Evolutionary conservation across 108 stramenopile genomes (phyloP), one percentile per base, ranked within the genome.

Genomic region (Hondaea fermentalgiana): DNA sequence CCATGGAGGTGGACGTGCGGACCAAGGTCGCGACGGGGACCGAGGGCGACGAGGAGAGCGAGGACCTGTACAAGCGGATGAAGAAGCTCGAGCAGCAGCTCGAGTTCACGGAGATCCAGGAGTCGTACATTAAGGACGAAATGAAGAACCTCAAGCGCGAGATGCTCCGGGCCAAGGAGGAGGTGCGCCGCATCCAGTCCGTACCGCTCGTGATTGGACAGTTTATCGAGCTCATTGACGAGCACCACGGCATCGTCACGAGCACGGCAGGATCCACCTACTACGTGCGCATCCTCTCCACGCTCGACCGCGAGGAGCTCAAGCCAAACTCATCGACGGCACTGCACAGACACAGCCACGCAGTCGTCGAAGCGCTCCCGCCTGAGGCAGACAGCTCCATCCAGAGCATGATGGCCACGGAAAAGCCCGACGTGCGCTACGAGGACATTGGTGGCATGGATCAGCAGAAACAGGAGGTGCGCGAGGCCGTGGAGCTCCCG

Each of bases 161-260:
- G 90, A 94, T 99, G 51, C 95, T 99, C 58, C 97, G 98, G 5
- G 99, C 99, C 72, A 96, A 96, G 92, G 96, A 98, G 92, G 99
- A 99, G 90, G 96, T 99, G 90, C 97, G 97, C 60, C 94, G 98
- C 44, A 99, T 99, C 90, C 98, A 99, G 93, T 94, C 93, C 8
- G 99, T 99, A 25, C 99, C 99, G 21, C 94, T 99, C 58, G 97
- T 98, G 42, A 99, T 99, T 90, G 99, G 99, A 3, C 98, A 99
- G 92, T 99, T 99, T 94, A 98, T 98, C 76, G 99, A 99, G 95
- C 98, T 99, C 97, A 98, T 99, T 88, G 99, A 99, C 90, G 96
- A 97, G 88, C 96, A 98, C 92, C 98, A 99, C 89, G 98, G 99
- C 35, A 98, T 98, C 87, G 98, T 98, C 5, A 92, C 92, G 16